Percentiles rank a stretch among this genome's conserved stretches.
Evolutionary conservation across 768 basidiomycete species (phyloP).

Genomic region (Phallus indusiatus): DNA sequence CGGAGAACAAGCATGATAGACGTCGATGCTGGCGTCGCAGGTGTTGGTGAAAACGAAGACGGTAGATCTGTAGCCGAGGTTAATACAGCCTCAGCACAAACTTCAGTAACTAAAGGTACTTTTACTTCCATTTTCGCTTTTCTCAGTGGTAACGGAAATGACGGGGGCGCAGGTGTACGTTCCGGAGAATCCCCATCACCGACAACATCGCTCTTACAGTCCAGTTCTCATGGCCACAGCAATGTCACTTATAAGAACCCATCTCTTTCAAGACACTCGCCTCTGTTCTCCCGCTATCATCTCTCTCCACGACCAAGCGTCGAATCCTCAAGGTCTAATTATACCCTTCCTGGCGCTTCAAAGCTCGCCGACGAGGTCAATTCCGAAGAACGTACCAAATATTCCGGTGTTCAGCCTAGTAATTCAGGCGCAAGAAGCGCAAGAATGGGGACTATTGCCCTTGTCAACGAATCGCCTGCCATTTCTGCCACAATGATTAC

Average conservation of each 20-base stretch:
- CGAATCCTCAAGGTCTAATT: background rate
- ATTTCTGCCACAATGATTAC: background rate
- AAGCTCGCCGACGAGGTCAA: background rate
- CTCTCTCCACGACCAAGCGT: background rate
- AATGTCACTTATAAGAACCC: too few species aligned
- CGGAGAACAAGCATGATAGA: background rate
- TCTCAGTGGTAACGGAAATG: too few species aligned
- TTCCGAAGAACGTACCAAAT: background rate
- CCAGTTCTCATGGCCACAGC: background rate
- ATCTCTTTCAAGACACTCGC: background rate
- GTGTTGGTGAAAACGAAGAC: too few species aligned
- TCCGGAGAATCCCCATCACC: background rate
- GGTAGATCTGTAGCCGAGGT: too few species aligned
- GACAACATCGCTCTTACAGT: background rate
- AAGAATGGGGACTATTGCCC: background rate
- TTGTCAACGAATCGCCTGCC: background rate
- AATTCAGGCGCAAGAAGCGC: background rate
- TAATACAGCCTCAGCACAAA: too few species aligned
- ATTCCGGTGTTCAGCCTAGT: background rate
- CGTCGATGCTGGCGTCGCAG: background rate
- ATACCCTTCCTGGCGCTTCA: background rate
- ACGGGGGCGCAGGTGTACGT: background rate
- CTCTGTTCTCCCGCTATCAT: background rate
- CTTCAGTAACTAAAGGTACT: too few species aligned
- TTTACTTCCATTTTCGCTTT: too few species aligned